Conservation (phyloP, 2,329 filamentous ascomycete genomes). For the Westerdykella ornata region DNA sequence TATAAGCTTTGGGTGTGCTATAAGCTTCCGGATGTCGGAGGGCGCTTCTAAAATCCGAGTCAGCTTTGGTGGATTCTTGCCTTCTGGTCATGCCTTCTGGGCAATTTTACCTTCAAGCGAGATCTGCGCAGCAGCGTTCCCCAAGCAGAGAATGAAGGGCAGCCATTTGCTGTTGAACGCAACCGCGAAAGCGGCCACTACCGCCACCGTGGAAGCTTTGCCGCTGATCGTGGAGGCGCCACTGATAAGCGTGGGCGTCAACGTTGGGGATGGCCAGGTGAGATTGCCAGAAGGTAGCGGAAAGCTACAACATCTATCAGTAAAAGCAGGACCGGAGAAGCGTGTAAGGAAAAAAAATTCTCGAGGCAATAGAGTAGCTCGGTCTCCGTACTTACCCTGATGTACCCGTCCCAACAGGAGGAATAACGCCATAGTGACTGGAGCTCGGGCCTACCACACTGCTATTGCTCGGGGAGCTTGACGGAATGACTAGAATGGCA, state of each 20-base stretch:
- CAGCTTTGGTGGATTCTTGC: no score
- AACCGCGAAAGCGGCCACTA: constrained; percentile 23
- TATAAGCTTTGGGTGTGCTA: no score
- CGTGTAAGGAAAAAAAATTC: not conserved
- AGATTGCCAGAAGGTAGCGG: constrained; percentile 9
- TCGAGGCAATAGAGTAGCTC: no score
- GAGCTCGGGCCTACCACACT: not conserved
- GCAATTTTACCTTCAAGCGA: no score
- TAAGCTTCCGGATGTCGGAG: no score
- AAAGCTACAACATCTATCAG: not conserved
- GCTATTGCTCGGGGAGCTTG: constrained; percentile 6
- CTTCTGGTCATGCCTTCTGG: no score
- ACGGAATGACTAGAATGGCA: constrained; percentile 6
- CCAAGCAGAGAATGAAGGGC: not conserved
- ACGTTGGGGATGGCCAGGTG: constrained; percentile 19
- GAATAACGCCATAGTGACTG: no score
- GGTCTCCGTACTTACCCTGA: no score
- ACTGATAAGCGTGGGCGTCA: constrained; percentile 19
- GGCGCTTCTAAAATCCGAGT: no score
- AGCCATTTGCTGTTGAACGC: constrained; percentile 3
- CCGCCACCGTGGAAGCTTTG: constrained; percentile 21
- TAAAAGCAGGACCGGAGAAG: not conserved
- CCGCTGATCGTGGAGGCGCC: constrained; percentile 14
- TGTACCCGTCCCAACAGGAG: no score
- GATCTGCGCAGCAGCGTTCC: not conserved